Percentiles rank a stretch among this genome's conserved stretches.
phyloP scores from a whole-genome alignment of 306 rosid species.

The apple (Malus domestica) region DNA sequence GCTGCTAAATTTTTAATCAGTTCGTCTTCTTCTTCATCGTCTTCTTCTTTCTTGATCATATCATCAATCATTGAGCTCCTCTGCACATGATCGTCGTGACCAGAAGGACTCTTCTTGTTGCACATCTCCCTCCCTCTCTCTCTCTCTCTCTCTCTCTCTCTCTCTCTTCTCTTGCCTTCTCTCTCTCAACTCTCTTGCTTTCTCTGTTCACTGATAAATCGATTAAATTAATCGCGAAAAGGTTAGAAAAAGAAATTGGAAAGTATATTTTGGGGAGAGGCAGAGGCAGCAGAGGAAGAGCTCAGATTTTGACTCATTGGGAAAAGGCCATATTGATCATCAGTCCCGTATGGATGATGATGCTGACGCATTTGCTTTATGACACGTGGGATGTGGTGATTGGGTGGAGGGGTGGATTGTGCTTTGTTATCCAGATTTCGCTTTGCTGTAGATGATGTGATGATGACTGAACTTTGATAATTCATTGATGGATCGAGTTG shows the following conservation, averaged over 20 bases:
- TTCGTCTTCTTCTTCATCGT: neutral
- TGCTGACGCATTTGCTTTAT: constrained; percentile 17
- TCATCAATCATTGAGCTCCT: neutral
- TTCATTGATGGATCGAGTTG: neutral
- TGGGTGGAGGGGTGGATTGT: constrained; percentile 48
- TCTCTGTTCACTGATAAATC: neutral
- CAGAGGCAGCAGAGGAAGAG: neutral
- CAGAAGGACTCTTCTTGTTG: constrained; percentile 27
- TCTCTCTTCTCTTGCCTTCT: neutral
- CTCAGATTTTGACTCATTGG: neutral
- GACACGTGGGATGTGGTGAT: constrained; percentile 31
- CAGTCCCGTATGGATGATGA: constrained; percentile 9
- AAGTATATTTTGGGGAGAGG: neutral
- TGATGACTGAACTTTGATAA: neutral
- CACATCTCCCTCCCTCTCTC: constrained; percentile 30
- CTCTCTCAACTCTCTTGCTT: neutral
- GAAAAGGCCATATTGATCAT: neutral
- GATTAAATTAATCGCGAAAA: neutral
- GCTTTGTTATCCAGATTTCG: constrained; percentile 74
- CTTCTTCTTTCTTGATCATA: neutral
- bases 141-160: neutral
- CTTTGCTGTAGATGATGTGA: constrained; percentile 25
- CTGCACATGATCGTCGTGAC: neutral
- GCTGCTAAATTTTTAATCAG: neutral
- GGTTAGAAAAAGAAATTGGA: neutral